Conservation (phyloP, 768 basidiomycete genomes). For the Lactifluus rugatus region DNA sequence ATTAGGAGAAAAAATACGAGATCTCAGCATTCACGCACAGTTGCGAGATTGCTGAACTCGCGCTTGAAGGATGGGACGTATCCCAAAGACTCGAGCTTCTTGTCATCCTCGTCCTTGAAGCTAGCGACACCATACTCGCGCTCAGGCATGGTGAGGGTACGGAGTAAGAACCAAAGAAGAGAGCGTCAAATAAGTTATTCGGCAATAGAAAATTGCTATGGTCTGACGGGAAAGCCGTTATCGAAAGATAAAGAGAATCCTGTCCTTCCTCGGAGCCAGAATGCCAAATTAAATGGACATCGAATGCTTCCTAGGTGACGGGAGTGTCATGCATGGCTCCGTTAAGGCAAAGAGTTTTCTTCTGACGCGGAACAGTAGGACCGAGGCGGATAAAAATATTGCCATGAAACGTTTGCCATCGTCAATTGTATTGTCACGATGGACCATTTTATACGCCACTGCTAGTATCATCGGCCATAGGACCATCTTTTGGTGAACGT, state of each 20-base stretch:
- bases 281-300: too few species aligned
- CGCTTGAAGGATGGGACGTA: slow-evolving; percentile 76
- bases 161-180: neutral
- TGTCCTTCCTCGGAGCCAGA: too few species aligned
- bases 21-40: slow-evolving; percentile 33
- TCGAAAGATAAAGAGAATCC: neutral
- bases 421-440: too few species aligned
- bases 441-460: too few species aligned
- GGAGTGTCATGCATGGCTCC: too few species aligned
- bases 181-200: neutral
- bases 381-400: too few species aligned
- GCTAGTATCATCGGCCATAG: too few species aligned
- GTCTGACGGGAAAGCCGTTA: neutral
- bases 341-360: too few species aligned
- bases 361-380: too few species aligned
- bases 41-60: slow-evolving; percentile 79
- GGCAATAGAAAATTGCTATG: neutral
- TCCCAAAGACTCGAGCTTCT: slow-evolving; percentile 53
- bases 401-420: too few species aligned
- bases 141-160: slow-evolving; percentile 1
- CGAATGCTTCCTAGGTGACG: too few species aligned
- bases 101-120: slow-evolving; percentile 43
- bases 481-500: too few species aligned
- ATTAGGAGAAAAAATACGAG: neutral
- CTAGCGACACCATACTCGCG: neutral